Conservation (phyloP, 2,329 filamentous ascomycete species). For the Arachnomyces sp. region DNA sequence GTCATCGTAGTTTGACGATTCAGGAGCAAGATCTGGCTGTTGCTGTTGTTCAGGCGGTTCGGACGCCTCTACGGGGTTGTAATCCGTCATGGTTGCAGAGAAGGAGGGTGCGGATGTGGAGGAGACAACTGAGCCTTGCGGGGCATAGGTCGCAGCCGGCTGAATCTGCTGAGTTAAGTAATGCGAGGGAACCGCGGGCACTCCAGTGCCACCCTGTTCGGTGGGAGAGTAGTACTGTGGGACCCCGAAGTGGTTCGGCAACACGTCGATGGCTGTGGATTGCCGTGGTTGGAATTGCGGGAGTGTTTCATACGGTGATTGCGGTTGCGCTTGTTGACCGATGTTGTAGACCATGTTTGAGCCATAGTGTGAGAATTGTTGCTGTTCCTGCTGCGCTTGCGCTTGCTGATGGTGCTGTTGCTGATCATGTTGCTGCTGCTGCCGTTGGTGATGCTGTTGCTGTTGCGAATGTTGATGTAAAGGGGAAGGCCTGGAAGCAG, state of each 20-base stretch:
- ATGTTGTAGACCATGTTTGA: constrained; percentile 74
- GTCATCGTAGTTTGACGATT: constrained; percentile 51
- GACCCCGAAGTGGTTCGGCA: constrained; percentile 58
- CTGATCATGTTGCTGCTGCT: constrained; percentile 19
- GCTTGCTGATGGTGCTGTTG: constrained; percentile 4
- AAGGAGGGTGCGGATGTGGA: constrained; percentile 45
- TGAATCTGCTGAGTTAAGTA: constrained; percentile 58
- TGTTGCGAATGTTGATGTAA: constrained; percentile 16
- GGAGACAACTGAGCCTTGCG: constrained; percentile 50
- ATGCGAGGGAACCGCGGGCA: constrained; percentile 49
- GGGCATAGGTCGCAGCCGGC: constrained; percentile 49
- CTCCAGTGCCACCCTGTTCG: constrained; percentile 55
- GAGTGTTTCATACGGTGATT: constrained; percentile 63
- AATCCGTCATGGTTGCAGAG: constrained; percentile 45
- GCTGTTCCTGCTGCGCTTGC: constrained; percentile 36
- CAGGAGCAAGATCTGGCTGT: constrained; percentile 20
- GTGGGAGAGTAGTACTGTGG: constrained; percentile 65
- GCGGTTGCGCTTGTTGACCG: constrained; percentile 51
- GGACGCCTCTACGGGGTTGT: constrained; percentile 28
- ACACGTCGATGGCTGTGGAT: constrained; percentile 67
- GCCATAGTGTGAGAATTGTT: constrained; percentile 47
- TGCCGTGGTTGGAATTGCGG: constrained; percentile 69
- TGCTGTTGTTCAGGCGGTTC: constrained; percentile 29
- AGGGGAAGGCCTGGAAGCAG: constrained; percentile 19
- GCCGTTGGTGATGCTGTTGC: constrained; percentile 26